Evolutionary conservation across 352 stramenopile genomes (phyloP).

Genomic region (Aphanomyces invadans): DNA sequence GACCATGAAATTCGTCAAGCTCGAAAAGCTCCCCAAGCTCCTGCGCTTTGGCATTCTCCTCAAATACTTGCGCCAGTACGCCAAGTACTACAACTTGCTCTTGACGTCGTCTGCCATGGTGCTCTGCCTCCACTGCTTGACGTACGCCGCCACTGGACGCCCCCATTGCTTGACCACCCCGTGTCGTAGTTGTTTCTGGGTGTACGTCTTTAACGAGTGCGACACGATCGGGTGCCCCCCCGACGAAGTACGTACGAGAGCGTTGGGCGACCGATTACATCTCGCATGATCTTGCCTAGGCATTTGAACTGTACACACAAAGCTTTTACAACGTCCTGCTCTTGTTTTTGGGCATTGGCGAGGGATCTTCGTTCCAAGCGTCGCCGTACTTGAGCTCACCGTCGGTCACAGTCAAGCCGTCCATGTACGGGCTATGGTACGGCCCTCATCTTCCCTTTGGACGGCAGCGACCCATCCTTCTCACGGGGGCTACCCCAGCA

Average conservation of each 20-base stretch:
- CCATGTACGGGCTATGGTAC: conserved; percentile 6
- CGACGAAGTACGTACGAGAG: background rate
- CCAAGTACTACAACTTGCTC: conserved; percentile 75
- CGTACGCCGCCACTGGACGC: conserved; percentile 25
- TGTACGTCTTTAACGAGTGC: conserved; percentile 61
- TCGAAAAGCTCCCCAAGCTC: conserved; percentile 76
- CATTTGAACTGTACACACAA: conserved; percentile 16
- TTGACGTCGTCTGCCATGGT: conserved; percentile 56
- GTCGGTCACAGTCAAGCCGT: background rate
- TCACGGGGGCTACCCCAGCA: too few species aligned
- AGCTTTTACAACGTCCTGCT: conserved; percentile 15
- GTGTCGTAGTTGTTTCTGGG: conserved; percentile 47
- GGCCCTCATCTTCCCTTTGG: background rate
- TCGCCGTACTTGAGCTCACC: conserved; percentile 7
- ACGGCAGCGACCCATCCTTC: too few species aligned
- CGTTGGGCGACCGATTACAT: too few species aligned
- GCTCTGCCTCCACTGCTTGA: conserved; percentile 59
- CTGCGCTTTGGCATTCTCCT: conserved; percentile 60
- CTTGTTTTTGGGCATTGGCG: conserved; percentile 2
- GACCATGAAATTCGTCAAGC: conserved; percentile 70
- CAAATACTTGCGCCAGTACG: conserved; percentile 72
- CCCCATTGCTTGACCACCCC: background rate
- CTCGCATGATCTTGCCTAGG: too few species aligned
- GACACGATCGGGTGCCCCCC: conserved; percentile 7
- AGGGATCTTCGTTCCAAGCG: conserved; percentile 4